Evolutionary conservation across 1,284 basidiomycete species (phyloP), one percentile per base, ranked within the genome.

Genomic region (Ustilago tritici): DNA sequence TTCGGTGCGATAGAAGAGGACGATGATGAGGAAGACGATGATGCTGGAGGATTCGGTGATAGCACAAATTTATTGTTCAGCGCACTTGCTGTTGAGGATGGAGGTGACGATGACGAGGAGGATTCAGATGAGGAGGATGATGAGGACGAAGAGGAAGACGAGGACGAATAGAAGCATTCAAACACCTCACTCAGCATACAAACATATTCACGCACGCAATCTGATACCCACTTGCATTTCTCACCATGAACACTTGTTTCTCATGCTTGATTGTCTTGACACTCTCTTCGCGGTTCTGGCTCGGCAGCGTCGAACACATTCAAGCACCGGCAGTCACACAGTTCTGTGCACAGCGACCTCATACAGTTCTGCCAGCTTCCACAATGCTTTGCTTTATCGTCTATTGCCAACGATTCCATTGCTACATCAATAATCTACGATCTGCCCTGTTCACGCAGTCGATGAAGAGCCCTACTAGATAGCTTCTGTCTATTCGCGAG

Each of bases 11-110:
- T 64, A 2, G 43, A 65, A 2, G 61, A 67, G 1, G 70, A 70
- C 4, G 65, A 71, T 0, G 63, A 61, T 0, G 64, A 58, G 0
- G 72, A 68, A 2, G 61, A 52, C 2, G 60, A 62, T 0, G 28
- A 35, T 3, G 59, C 35, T 1, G 52, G 32, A 11, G 52, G n/a
- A 12, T 10, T 71, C 3, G 65, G 32, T 4, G 59, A 46, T 23
- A 60, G 62, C 0, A 72, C 69, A 0, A 65, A 64, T 10, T 71
- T 65, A 14, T 23, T 76, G 2, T 76, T 76, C 47, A 71, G 65
- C 40, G 74, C 74, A 3, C 62, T 76, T 38, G 74, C 74, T 49
- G 69, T 76, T 43, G 74, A 76, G 28, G 68, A 60, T 55, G 67
- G 56, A 23, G 72, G 68, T 31, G 73, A 76, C 8, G 68, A 61